Evolutionary conservation across 2,329 filamentous ascomycete species (phyloP).

Genomic region (Trichophyton schoenleinii): DNA sequence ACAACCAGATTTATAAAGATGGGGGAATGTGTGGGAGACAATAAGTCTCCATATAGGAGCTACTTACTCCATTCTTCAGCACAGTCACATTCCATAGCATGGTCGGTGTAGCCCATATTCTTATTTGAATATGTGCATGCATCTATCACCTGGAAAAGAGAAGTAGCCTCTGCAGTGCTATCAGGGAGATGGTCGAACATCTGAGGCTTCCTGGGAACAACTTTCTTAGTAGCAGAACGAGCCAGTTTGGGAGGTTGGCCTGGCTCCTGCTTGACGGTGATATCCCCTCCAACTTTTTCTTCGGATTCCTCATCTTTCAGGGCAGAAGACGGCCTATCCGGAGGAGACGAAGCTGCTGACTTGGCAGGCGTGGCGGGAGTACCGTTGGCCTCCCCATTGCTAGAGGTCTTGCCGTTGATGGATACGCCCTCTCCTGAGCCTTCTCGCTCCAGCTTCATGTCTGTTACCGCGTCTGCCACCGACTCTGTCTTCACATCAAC

Average conservation of each 20-base stretch:
- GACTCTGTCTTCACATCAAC: slow-evolving; percentile 27
- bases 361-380: slow-evolving; percentile 3
- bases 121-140: slow-evolving; percentile 88
- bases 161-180: slow-evolving; percentile 61
- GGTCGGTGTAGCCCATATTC: slow-evolving; percentile 78
- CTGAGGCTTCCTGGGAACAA: slow-evolving; percentile 47
- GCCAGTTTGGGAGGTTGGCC: slow-evolving; percentile 58
- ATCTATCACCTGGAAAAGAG: slow-evolving; percentile 66
- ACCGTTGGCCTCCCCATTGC: slow-evolving; percentile 11
- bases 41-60: slow-evolving; percentile 17
- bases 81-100: slow-evolving; percentile 92
- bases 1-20: background rate
- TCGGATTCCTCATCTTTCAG: slow-evolving; percentile 33
- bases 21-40: slow-evolving; percentile 6
- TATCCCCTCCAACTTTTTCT: slow-evolving; percentile 47
- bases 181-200: slow-evolving; percentile 67
- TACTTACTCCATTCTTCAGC: slow-evolving; percentile 83
- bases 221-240: slow-evolving; percentile 62
- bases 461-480: slow-evolving; percentile 26
- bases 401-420: slow-evolving; percentile 15
- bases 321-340: slow-evolving; percentile 13
- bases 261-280: slow-evolving; percentile 51
- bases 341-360: background rate
- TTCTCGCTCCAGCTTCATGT: slow-evolving; percentile 24
- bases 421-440: slow-evolving; percentile 16